Evolutionary conservation across 768 basidiomycete genomes (phyloP), one percentile per base, ranked within the genome.

Genomic region (Lentinula lateritia): DNA sequence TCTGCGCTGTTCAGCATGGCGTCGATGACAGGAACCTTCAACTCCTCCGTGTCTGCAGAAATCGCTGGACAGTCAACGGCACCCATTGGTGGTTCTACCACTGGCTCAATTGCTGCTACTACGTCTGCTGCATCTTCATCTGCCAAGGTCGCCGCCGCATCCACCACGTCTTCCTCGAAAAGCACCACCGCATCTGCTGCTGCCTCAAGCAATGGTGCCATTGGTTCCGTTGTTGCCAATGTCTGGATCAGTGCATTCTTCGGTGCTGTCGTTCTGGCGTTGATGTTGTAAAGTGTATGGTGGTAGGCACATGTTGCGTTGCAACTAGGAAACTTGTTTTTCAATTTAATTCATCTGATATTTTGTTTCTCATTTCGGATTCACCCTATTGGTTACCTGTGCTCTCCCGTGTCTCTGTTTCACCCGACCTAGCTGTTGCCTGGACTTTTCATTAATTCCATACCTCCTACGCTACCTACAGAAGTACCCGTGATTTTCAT

Each of bases 21-120:
- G n/a, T 74, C 78, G 61, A 93, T 93, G 92, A 81, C 78, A 3
- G 93, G 93, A 36, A 68, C 68, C 0, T 95, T 93, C 78, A 86
- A 78, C 69, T 66, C 78, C 0, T 64, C 78, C 2, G 71, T 87
- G 16, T 76, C 82, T 58, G 73, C 80, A 5, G 78, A 89, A 69
- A 87, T 93, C 66, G 75, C 76, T 46, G 88, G 86, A 32, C 79
- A 85, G 65, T 76, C 83, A 1, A 81, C 83, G 3, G 84, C 87
- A 1, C 81, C 85, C 45, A 76, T 83, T 8, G 80, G 78, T n/a
- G 76, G 72, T 1, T 69, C 71, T 48, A 65, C 80, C 10, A 54
- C 75, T 20, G 64, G 72, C 6, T 46, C 72, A 16, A 15, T 74
- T 0, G 39, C 71, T 2, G 5, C 73, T 15, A 16, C 73, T 35